Evolutionary conservation across 1,139 yeast species (phyloP).

Genomic region (Nakaseomyces delphensis): DNA sequence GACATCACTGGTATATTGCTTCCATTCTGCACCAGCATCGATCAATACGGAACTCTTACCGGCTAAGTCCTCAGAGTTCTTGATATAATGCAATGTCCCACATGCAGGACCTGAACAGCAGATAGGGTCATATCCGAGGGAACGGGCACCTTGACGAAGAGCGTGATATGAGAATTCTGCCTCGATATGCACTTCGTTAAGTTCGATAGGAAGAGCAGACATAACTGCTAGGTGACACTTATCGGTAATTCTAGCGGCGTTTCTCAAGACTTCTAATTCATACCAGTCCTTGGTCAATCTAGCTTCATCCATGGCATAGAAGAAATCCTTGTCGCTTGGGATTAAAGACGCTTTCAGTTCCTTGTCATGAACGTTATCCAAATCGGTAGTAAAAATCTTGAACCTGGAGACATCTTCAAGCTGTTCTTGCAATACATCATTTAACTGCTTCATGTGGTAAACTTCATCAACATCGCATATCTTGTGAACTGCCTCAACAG

Average conservation of each 20-base stretch:
- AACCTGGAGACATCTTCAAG: slow-evolving; percentile 21
- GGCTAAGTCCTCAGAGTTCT: slow-evolving; percentile 61
- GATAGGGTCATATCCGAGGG: slow-evolving; percentile 86
- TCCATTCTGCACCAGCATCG: slow-evolving; percentile 98
- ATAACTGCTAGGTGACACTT: slow-evolving; percentile 85
- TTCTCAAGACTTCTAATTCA: slow-evolving; percentile 66
- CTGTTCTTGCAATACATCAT: slow-evolving; percentile 27
- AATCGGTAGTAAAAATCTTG: slow-evolving; percentile 35
- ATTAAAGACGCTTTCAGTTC: slow-evolving; percentile 33
- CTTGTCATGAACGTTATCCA: slow-evolving; percentile 28
- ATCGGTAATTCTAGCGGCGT: slow-evolving; percentile 79
- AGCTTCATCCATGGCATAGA: slow-evolving; percentile 78
- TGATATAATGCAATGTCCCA: slow-evolving; percentile 83
- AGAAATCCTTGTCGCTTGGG: slow-evolving; percentile 43
- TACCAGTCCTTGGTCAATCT: slow-evolving; percentile 75
- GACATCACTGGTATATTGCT: slow-evolving; percentile 84
- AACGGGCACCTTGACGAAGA: slow-evolving; percentile 83
- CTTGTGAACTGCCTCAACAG: slow-evolving; percentile 52
- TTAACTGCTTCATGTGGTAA: slow-evolving; percentile 46
- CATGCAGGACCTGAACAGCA: slow-evolving; percentile 92
- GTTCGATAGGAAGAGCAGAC: slow-evolving; percentile 85
- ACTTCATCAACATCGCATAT: slow-evolving; percentile 79
- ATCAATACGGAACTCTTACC: slow-evolving; percentile 62
- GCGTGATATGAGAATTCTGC: slow-evolving; percentile 95
- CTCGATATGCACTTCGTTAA: slow-evolving; percentile 83